Base-by-base conservation (phyloP, 73 alveolate species). In the Paramecium tetraurelia region DNA sequence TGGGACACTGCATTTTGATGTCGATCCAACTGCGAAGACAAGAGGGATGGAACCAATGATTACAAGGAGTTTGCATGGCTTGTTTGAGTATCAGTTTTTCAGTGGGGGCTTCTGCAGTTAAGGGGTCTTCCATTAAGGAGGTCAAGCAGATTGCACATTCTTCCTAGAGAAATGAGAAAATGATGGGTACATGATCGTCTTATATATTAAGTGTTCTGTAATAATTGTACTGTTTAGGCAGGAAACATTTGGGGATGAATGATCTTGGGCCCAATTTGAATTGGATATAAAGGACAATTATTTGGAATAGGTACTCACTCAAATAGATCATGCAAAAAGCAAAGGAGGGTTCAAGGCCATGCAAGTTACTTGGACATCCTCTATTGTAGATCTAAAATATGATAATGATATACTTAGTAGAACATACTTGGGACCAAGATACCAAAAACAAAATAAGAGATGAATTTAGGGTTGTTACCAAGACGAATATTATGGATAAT, bases 21-120 rank as follows among this genome's bases (percentile, higher is more conserved):
- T 86, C 92, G 94, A 98, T 97, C 99, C 99, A 98, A 86, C 95
- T 95, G 89, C 92, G 95, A 53, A 98, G 93, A 92, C 99, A 98
- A 75, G 95, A 92, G 10, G 94, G 92, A 92, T 98, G 99, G 92
- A 97, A 98, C 68, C 94, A 93, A 95, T 98, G 99, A 27, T 89
- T 85, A 70, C 99, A 98, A 58, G 99, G 99, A 0, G 99, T 97
- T 24, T 94, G 92, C 98, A 96, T 92, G 63, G 93, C 94, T 50
- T 95, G 92, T 87, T 94, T 89, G 29, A 80, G 12, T 43, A 80
- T 20, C 5, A 80, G 12, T 41, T 80, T 80, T 2, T 48, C 59
- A 59, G 63, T 53, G 12, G 69, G 69, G 4, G 4, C 33, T 53
- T 16, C 5, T 22, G 9, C 4, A 53, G 18, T 33, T n/a, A 53